Conservation (phyloP, 768 basidiomycete species). For the Termitomyces sp. region DNA sequence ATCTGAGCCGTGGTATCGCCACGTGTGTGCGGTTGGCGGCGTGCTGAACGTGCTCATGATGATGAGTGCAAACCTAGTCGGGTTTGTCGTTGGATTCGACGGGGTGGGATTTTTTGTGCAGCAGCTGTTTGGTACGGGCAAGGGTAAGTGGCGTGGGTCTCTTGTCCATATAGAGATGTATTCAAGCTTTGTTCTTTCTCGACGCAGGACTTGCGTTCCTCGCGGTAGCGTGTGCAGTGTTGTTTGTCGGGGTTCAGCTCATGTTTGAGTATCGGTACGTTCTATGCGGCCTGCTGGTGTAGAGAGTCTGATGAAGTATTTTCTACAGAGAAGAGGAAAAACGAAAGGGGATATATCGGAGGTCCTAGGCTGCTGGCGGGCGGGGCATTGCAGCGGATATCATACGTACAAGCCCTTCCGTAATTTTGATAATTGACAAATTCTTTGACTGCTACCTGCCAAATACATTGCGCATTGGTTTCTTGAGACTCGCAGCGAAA, state of each 20-base stretch:
- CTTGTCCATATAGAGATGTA: not conserved
- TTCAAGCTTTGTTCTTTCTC: not conserved
- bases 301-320: not conserved
- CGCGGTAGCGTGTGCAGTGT: slow-evolving; percentile 45
- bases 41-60: slow-evolving; percentile 77
- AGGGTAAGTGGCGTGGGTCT: slow-evolving; percentile 40
- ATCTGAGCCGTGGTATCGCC: slow-evolving; percentile 72
- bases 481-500: not conserved
- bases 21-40: slow-evolving; percentile 76
- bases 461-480: no score
- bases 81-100: no score
- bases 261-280: slow-evolving; percentile 95
- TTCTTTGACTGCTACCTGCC: not conserved
- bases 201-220: slow-evolving; percentile 62
- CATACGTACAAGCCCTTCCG: not conserved
- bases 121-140: slow-evolving; percentile 57
- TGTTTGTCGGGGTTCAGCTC: slow-evolving; percentile 82
- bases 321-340: slow-evolving; percentile 64
- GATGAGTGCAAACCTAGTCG: no score
- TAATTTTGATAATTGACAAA: no score
- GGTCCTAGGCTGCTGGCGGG: no score
- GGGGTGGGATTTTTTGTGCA: slow-evolving; percentile 63
- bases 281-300: not conserved
- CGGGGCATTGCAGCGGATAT: not conserved
- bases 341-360: slow-evolving; percentile 52